phyloP scores from a whole-genome alignment of 768 basidiomycete species.

The Rhodotorula babjevae region DNA sequence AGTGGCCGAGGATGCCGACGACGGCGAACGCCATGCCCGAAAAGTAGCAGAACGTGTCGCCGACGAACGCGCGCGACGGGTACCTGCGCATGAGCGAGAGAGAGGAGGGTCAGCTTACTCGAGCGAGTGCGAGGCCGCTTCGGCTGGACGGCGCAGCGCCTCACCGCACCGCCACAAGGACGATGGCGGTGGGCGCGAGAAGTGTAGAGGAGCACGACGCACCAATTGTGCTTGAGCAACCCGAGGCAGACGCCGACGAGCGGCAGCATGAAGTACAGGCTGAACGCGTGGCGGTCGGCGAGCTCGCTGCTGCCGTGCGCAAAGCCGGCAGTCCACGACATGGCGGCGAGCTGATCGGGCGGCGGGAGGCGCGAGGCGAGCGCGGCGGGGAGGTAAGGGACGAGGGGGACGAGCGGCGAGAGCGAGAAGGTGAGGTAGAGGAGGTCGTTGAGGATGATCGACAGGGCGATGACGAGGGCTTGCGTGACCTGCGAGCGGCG shows the following conservation, averaged over 20 bases:
- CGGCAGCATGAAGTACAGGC: slow-evolving; percentile 94
- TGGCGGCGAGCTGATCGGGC: not conserved
- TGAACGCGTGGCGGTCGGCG: slow-evolving; percentile 89
- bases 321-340: slow-evolving; percentile 62
- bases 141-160: no score
- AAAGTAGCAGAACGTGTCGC: slow-evolving; percentile 96
- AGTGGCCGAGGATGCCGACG: slow-evolving; percentile 94
- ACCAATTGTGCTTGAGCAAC: slow-evolving; percentile 96
- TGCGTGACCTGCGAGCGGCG: slow-evolving; percentile 59
- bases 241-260: slow-evolving; percentile 83
- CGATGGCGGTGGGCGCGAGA: no score
- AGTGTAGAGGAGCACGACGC: not conserved
- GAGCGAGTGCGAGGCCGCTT: not conserved
- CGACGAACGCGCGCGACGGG: slow-evolving; percentile 88
- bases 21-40: slow-evolving; percentile 98
- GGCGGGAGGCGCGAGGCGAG: not conserved
- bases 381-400: not conserved
- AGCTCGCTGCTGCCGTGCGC: slow-evolving; percentile 77
- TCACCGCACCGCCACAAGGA: no score
- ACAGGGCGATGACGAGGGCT: slow-evolving; percentile 82
- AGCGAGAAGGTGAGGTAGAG: slow-evolving; percentile 71
- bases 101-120: no score
- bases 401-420: slow-evolving; percentile 11
- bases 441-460: slow-evolving; percentile 84
- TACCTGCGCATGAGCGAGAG: slow-evolving; percentile 59